These are phyloP conservation scores for Cutaneotrichosporon sp. DNA, from an alignment of 1,284 basidiomycete genomes.

Conservation along the genomic window DNA sequence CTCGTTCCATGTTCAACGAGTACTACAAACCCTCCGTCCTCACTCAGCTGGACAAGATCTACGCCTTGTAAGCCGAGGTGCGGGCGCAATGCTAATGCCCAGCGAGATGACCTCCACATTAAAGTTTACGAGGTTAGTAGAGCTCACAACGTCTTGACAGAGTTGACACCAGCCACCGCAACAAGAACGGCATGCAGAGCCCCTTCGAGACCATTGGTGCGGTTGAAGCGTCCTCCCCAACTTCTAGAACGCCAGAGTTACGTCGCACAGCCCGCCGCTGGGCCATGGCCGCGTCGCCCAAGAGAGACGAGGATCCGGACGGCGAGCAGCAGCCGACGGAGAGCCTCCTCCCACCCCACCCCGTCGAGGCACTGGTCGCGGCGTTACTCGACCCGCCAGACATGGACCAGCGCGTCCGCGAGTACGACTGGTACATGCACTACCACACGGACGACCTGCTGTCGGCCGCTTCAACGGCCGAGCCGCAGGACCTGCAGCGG, in stretches of 20 bases:
- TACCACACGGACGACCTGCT: constrained; percentile 52
- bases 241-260: constrained; percentile 7
- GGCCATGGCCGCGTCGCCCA: constrained; percentile 15
- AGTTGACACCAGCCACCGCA: constrained; percentile 33
- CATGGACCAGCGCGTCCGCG: constrained; percentile 58
- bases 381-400: constrained; percentile 64
- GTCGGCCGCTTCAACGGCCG: constrained; percentile 41
- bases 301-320: constrained; percentile 7
- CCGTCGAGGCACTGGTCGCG: constrained; percentile 62
- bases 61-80: constrained; percentile 51
- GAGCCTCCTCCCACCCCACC: constrained; percentile 3
- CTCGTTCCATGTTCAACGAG: constrained; percentile 77
- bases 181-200: constrained; percentile 38
- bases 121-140: constrained; percentile 30
- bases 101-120: constrained; percentile 26
- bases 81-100: constrained; percentile 5
- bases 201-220: constrained; percentile 40
- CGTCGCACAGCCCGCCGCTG: constrained; percentile 45
- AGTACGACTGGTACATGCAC: constrained; percentile 71
- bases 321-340: constrained; percentile 3
- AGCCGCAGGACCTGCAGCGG: constrained; percentile 55
- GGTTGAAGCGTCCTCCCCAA: not conserved
- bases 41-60: constrained; percentile 62
- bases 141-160: constrained; percentile 25
- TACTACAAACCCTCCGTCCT: constrained; percentile 77